These are phyloP conservation scores for Monosporozyma yasuniensis DNA, from an alignment of 805 yeast species.

Conservation along the genomic window DNA sequence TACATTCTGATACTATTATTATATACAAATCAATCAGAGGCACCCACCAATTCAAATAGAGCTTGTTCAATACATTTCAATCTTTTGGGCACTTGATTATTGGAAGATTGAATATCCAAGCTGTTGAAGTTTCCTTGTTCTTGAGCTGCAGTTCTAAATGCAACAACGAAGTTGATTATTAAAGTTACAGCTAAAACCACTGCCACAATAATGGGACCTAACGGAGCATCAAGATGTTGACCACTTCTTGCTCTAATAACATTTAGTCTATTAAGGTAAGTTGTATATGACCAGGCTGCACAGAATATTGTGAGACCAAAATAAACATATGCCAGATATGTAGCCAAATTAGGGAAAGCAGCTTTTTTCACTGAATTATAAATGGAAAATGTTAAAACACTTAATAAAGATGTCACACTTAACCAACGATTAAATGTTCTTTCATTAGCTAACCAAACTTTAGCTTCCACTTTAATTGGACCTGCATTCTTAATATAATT, in stretches of 20 bases:
- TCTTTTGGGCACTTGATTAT: conserved; percentile 9
- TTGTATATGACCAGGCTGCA: conserved; percentile 82
- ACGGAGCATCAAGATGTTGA: conserved; percentile 76
- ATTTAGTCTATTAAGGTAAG: conserved; percentile 60
- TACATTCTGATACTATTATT: not conserved
- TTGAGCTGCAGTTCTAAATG: conserved; percentile 37
- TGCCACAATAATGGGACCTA: conserved; percentile 82
- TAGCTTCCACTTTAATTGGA: conserved; percentile 89
- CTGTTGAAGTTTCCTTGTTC: not conserved
- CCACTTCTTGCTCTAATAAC: conserved; percentile 77
- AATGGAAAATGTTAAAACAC: conserved; percentile 77
- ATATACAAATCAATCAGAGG: conserved; percentile 7
- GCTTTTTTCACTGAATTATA: conserved; percentile 67
- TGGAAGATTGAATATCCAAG: not conserved
- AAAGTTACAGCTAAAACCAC: conserved; percentile 58
- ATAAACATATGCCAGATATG: conserved; percentile 64
- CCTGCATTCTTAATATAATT: conserved; percentile 78
- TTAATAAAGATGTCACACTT: conserved; percentile 74
- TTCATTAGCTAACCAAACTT: conserved; percentile 97
- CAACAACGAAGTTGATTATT: conserved; percentile 61
- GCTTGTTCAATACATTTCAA: conserved; percentile 25
- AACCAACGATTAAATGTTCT: conserved; percentile 96
- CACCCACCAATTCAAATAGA: conserved; percentile 30
- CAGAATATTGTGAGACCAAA: conserved; percentile 75
- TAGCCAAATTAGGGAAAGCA: conserved; percentile 55